Evolutionary conservation across 2,329 filamentous ascomycete genomes (phyloP), one percentile per base, ranked within the genome.

Genomic region (Phyllosticta citriasiana): DNA sequence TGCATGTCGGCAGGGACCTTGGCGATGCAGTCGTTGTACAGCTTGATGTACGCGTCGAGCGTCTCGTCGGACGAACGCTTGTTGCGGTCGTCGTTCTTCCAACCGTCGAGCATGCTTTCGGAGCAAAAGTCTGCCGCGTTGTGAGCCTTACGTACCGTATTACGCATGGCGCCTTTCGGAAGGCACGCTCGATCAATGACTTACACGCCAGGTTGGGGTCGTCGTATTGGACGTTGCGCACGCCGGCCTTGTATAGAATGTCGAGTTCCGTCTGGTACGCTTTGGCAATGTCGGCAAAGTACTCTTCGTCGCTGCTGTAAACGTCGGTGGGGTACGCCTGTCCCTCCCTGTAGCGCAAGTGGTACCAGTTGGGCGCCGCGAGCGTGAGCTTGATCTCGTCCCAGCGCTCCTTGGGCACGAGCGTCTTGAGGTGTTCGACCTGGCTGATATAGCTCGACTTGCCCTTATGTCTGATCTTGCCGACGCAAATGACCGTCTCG

Each of bases 21-120:
- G 67, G 79, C 74, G 68, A 89, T 78, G 68, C 80, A 83, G 72
- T 87, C 83, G 70, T 91, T 91, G 79, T 91, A 90, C 63, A 89
- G 81, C 62, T 80, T 77, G 72, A 91, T 88, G 74, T 91, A 91
- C 50, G 84, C 82, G 66, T 88, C 85, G 24, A 91, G 80, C 7
- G 89, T 81, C 62, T 85, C 83, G 54, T 88, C 86, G 19, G 86
- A 82, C 1, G 81, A 81, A 67, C 84, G 81, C 57, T 81, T 82
- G 71, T 90, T 89, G 67, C 84, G 79, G 40, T 79, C 70, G 69
- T 90, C 88, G 35, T 80, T 79, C 60, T 82, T 64, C 69, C 67
- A 71, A 6, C 68, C 70, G 19, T 64, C 62, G 5, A 70, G 65
- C 69, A 72, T 70, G 57, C 71, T 71, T 35, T 70, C 67, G 40